phyloP scores from a whole-genome alignment of 2,329 filamentous ascomycete species.

The Neofusicoccum kwambonambiense region DNA sequence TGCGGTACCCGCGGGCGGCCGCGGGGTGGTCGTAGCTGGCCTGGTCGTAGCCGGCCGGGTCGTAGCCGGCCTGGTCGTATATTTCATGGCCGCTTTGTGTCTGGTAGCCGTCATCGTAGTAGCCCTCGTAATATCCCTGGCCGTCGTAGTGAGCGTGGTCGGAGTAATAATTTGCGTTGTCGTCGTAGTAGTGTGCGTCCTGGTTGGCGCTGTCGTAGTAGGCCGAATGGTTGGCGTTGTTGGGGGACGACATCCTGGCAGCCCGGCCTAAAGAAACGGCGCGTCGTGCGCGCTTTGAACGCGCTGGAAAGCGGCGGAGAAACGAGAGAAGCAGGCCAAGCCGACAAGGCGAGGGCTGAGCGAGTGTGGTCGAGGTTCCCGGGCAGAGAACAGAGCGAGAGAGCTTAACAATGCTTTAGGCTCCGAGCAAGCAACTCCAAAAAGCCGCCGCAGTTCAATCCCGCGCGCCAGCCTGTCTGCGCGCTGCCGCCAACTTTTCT shows the following conservation, averaged over 20 bases:
- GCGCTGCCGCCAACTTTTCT: neutral
- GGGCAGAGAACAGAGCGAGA: no score
- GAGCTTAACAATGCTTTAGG: no score
- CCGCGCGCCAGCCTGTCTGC: neutral
- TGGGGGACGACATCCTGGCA: neutral
- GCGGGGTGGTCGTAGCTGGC: slow-evolving; percentile 68
- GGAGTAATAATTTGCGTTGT: slow-evolving; percentile 60
- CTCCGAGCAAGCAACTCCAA: no score
- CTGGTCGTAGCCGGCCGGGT: slow-evolving; percentile 67
- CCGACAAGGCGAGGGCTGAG: no score
- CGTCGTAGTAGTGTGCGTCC: slow-evolving; percentile 71
- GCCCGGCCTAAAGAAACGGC: neutral
- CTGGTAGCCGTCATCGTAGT: slow-evolving; percentile 51
- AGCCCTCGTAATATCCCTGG: slow-evolving; percentile 90
- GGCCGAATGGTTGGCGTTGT: neutral
- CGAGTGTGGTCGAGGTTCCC: no score
- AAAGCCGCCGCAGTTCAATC: neutral
- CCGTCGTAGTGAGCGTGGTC: slow-evolving; percentile 43
- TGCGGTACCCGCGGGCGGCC: slow-evolving; percentile 54
- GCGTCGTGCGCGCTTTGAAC: neutral
- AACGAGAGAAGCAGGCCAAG: no score
- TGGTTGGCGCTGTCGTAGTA: slow-evolving; percentile 33
- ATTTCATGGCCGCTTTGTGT: slow-evolving; percentile 66
- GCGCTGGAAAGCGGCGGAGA: neutral
- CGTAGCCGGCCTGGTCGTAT: slow-evolving; percentile 60